Conservation (phyloP, 202 grass and related monocot species). For the Eragrostis tef region DNA sequence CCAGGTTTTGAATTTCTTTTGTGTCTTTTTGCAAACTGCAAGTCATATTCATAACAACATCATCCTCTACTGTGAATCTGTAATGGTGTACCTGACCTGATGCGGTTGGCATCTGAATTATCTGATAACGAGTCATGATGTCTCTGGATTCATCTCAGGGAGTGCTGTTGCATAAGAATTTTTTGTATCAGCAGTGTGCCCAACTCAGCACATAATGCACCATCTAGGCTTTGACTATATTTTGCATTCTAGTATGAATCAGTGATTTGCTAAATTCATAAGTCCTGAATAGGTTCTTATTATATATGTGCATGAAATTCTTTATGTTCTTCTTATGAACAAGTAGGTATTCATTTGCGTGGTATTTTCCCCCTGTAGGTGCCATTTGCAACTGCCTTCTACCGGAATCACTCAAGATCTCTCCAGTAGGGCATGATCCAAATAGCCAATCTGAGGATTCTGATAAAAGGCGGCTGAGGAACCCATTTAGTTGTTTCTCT, state of each 20-base stretch:
- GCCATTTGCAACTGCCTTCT: constrained; percentile 94
- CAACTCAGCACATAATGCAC: background rate
- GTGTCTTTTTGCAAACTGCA: constrained; percentile 12
- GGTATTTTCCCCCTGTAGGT: constrained; percentile 52
- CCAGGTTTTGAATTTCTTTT: background rate
- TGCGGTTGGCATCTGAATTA: background rate
- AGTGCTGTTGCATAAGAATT: background rate
- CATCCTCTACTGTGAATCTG: constrained; percentile 32
- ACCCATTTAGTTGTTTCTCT: constrained; percentile 85
- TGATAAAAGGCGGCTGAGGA: constrained; percentile 66
- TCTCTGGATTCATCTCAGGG: background rate
- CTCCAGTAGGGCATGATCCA: constrained; percentile 73
- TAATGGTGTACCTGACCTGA: background rate
- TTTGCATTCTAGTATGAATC: background rate
- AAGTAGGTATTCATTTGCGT: background rate
- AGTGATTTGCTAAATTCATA: background rate
- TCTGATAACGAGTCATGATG: background rate
- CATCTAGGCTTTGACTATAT: background rate
- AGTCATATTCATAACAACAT: too few species aligned
- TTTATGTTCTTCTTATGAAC: background rate
- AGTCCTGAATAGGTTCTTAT: background rate
- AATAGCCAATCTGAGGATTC: constrained; percentile 70
- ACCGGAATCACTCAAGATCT: constrained; percentile 86
- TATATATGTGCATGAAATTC: background rate
- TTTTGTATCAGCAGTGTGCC: constrained; percentile 9